Evolutionary conservation across 352 stramenopile species (phyloP).

Genomic region (Phytopythium mirpurense): DNA sequence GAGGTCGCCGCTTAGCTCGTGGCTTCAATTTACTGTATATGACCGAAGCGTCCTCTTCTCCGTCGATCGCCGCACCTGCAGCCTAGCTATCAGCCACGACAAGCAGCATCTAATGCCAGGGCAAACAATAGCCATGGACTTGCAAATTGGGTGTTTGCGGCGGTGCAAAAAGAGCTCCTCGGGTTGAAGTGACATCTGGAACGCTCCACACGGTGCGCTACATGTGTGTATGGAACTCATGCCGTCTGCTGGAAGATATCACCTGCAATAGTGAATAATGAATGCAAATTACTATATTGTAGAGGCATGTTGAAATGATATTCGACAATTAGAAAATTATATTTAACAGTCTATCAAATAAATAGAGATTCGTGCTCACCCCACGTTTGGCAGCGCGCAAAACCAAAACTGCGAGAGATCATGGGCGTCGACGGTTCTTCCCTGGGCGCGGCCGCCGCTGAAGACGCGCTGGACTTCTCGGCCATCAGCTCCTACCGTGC

Average conservation of each 20-base stretch:
- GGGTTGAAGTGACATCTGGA: background rate
- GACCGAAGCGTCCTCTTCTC: no score
- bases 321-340: background rate
- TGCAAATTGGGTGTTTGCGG: no score
- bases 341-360: background rate
- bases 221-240: background rate
- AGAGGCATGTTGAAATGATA: background rate
- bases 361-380: background rate
- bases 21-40: no score
- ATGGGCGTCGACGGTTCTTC: background rate
- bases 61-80: no score
- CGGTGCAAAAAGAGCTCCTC: no score
- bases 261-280: background rate
- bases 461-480: constrained; percentile 13
- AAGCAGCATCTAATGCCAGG: no score
- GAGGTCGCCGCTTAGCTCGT: no score
- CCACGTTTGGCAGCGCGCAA: background rate
- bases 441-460: background rate
- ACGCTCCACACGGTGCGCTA: background rate
- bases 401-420: background rate
- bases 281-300: background rate
- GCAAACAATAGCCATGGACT: no score
- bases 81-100: no score
- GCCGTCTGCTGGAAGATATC: no score
- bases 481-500: constrained; percentile 41